Evolutionary conservation across 306 rosid species (phyloP).

Genomic region (Trichosanthes cucumerina): DNA sequence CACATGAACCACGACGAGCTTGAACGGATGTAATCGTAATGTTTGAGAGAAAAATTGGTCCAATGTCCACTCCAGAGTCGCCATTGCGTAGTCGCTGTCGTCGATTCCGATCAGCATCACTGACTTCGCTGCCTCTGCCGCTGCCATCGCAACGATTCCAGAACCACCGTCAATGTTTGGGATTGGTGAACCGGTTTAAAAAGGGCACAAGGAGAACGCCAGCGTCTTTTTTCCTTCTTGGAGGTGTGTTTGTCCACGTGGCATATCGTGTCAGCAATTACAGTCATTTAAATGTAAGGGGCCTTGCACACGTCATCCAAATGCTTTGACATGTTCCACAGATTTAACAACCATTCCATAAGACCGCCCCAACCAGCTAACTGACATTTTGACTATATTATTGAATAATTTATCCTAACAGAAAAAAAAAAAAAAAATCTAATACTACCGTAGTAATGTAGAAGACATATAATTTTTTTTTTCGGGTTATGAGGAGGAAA

Average conservation of each 20-base stretch:
- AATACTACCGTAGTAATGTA: no score
- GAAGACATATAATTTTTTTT: no score
- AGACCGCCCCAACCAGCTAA: no score
- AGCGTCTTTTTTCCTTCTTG: background rate
- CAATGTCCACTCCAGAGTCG: constrained; percentile 36
- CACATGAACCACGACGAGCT: constrained; percentile 33
- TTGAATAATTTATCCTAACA: no score
- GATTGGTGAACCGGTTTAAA: background rate
- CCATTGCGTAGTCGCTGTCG: constrained; percentile 39
- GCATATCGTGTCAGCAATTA: background rate
- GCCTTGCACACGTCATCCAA: background rate
- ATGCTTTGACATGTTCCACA: background rate
- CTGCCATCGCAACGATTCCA: constrained; percentile 8
- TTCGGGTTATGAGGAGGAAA: no score
- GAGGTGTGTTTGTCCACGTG: background rate
- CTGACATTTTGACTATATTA: no score
- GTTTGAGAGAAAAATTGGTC: constrained; percentile 29
- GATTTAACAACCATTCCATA: no score
- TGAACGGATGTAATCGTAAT: constrained; percentile 18
- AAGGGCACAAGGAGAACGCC: background rate
- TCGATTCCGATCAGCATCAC: constrained; percentile 58
- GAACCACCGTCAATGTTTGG: background rate
- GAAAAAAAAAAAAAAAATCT: no score
- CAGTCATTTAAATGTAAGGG: background rate
- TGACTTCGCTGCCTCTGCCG: constrained; percentile 32